A percentile compares a stretch with the other conserved stretches of the same genome.
Conservation (phyloP, 352 stramenopile species). For the Pythium sp. region DNA sequence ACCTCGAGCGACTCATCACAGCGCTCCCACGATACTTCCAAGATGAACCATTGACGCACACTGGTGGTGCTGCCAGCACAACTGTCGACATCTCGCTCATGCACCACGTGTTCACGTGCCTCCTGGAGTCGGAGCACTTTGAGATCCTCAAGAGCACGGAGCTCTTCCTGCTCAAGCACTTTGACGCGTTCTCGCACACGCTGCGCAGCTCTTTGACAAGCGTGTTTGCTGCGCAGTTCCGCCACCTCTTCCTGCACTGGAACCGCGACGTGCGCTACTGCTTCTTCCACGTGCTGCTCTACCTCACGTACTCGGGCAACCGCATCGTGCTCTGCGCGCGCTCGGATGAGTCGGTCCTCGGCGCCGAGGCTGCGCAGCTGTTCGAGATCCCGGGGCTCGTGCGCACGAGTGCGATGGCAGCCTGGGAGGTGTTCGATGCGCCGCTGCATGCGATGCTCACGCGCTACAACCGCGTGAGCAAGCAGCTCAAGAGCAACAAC, state of each 20-base stretch:
- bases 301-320: constrained; percentile 78
- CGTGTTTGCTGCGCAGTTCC: constrained; percentile 51
- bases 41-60: constrained; percentile 20
- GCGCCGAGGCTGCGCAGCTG: constrained; percentile 47
- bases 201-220: constrained; percentile 52
- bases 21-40: constrained; percentile 66
- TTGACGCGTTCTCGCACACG: constrained; percentile 41
- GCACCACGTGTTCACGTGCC: constrained; percentile 48
- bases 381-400: constrained; percentile 76
- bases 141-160: constrained; percentile 64
- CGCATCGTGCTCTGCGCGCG: constrained; percentile 65
- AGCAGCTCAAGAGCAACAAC: constrained; percentile 18
- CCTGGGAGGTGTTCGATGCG: constrained; percentile 63
- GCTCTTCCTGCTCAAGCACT: constrained; percentile 72
- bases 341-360: constrained; percentile 75
- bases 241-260: constrained; percentile 77
- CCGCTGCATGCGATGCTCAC: constrained; percentile 55
- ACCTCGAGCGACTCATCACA: constrained; percentile 52
- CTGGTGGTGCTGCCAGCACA: constrained; percentile 14
- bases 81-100: constrained; percentile 37
- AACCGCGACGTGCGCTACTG: constrained; percentile 82
- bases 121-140: constrained; percentile 73
- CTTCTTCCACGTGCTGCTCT: constrained; percentile 79
- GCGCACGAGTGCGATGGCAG: constrained; percentile 26
- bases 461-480: constrained; percentile 45